Evolutionary conservation across 2,329 filamentous ascomycete species (phyloP), one percentile per base, ranked within the genome.

Genomic region (Sporothrix phasma): DNA sequence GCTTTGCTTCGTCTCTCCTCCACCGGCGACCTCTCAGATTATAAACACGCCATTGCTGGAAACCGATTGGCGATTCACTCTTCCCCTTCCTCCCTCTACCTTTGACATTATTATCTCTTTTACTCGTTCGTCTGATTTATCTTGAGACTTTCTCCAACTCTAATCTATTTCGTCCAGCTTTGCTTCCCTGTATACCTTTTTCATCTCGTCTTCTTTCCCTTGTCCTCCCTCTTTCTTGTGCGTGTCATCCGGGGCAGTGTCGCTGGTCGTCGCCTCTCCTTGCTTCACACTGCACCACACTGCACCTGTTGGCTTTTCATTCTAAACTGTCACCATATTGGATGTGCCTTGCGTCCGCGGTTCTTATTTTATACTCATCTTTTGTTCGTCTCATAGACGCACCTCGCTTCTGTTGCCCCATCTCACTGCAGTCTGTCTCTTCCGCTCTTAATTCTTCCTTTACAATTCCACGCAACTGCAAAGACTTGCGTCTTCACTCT

Each of bases 21-120:
- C 10, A 37, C 62, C 46, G 45, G 37, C 26, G n/a, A 19, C 37
- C 45, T 24, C 26, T 59, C 39, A 59, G 56, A 22, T 45, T 26
- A 61, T 39, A 65, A 39, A 67, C 68, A 69, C 61, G 56, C 63
- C 56, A 37, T 47, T 34, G 17, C 47, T 34, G 22, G 58, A 34
- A 26, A 60, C 47, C 45, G 41, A 15, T 46, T 31, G 19, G 29
- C 19, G 13, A 26, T 24, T 34, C 45, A 15, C 49, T 19, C 49
- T 59, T 41, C 43, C 39, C 61, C 19, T 13, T 13, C 34, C 56
- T 19, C 29, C 2, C 51, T 39, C 34, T 3, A 3, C 10, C 8
- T 37, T 39, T 19, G 5, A n/a, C n/a, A n/a, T 24, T 5, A 19
- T n/a, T 34, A 5, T 3, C 11, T 43, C 8, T 46, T n/a, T 22